Evolutionary conservation across 1,284 basidiomycete genomes (phyloP).

Genomic region (Puccinia coronata): DNA sequence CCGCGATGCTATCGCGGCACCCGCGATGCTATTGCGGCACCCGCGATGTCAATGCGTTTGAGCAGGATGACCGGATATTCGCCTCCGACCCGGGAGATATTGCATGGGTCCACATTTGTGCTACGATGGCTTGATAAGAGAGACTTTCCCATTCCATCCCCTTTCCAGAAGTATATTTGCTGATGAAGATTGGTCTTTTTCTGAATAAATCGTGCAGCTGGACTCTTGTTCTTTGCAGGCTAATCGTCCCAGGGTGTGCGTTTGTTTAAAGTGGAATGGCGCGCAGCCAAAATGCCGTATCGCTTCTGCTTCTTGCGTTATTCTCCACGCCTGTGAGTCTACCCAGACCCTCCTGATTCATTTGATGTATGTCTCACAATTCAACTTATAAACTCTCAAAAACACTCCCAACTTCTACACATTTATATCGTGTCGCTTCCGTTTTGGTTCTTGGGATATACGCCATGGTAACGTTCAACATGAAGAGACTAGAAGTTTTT

Average conservation of each 20-base stretch:
- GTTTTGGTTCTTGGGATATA: constrained; percentile 60
- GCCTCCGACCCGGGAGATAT: constrained; percentile 56
- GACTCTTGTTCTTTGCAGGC: constrained; percentile 24
- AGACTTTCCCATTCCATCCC: too few species aligned
- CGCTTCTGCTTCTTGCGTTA: constrained; percentile 63
- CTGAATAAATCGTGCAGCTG: too few species aligned
- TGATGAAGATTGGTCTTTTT: not conserved
- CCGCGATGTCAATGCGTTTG: constrained; percentile 39
- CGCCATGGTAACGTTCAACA: not conserved
- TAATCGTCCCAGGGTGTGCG: constrained; percentile 54
- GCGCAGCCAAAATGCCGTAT: constrained; percentile 67
- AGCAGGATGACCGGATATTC: constrained; percentile 48
- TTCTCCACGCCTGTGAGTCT: constrained; percentile 56
- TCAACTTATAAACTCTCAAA: not conserved
- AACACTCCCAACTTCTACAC: constrained; percentile 68
- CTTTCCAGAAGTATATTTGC: not conserved
- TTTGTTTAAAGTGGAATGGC: constrained; percentile 87
- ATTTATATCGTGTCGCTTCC: constrained; percentile 74
- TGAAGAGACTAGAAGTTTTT: not conserved
- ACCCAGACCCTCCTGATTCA: not conserved
- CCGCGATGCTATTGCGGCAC: too few species aligned
- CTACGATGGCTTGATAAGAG: constrained; percentile 70
- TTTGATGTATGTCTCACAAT: not conserved
- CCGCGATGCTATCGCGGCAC: too few species aligned
- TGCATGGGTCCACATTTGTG: constrained; percentile 68